Evolutionary conservation across 345 rosid genomes (phyloP).

Genomic region (Sonneratia alba): DNA sequence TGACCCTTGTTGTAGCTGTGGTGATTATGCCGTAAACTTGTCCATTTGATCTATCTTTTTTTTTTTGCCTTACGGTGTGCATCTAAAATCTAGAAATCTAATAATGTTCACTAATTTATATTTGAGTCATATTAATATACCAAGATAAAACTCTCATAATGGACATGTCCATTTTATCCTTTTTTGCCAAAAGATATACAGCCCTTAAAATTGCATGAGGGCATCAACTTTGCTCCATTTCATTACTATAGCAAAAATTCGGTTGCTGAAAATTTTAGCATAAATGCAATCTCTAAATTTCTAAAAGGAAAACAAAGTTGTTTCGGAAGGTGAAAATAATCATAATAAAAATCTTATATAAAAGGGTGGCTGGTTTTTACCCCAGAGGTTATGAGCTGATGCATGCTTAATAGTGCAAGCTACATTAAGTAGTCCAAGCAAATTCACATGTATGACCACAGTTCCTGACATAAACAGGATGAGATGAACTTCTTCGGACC

Average conservation of each 20-base stretch:
- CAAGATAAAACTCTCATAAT: no score
- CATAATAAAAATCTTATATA: neutral
- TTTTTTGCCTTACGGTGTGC: neutral
- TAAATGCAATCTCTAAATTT: neutral
- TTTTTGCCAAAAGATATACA: no score
- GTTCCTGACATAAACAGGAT: no score
- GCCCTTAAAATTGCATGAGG: no score
- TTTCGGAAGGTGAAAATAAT: neutral
- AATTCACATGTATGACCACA: neutral
- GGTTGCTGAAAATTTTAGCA: no score
- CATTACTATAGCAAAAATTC: no score
- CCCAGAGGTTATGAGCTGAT: neutral
- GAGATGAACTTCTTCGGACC: no score
- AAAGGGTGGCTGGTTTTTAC: neutral
- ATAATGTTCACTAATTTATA: no score
- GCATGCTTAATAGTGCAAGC: neutral
- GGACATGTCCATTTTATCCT: no score
- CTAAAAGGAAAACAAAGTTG: neutral
- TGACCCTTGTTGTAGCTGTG: neutral
- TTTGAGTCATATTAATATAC: no score
- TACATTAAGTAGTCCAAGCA: neutral
- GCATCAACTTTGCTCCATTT: no score
- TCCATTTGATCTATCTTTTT: neutral
- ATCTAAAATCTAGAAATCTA: no score
- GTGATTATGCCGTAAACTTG: neutral